Conservation (phyloP, 352 stramenopile genomes). For the Phytopythium litorale region DNA sequence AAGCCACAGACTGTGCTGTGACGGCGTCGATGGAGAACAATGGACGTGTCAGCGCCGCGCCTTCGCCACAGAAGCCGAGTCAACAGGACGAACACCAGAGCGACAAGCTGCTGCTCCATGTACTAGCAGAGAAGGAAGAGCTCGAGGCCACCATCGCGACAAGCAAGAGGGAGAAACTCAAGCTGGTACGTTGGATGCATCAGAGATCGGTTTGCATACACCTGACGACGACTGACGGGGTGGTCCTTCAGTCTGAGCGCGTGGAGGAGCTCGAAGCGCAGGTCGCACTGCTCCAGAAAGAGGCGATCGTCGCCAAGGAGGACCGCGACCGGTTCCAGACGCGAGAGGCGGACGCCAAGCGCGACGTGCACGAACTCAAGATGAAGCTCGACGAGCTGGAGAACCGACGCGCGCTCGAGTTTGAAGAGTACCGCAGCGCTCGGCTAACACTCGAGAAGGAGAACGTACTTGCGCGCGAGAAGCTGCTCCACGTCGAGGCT, state of each 20-base stretch:
- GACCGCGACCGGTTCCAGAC: slow-evolving; percentile 63
- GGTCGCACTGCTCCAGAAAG: slow-evolving; percentile 38
- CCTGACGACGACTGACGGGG: neutral
- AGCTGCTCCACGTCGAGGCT: slow-evolving; percentile 42
- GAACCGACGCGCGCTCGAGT: slow-evolving; percentile 51
- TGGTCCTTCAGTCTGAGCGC: slow-evolving; percentile 31
- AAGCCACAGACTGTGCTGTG: neutral
- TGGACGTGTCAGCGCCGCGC: neutral
- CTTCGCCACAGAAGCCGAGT: neutral
- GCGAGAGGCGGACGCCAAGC: slow-evolving; percentile 53
- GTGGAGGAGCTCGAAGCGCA: slow-evolving; percentile 50
- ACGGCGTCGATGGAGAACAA: neutral
- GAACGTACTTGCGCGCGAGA: slow-evolving; percentile 41
- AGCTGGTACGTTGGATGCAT: slow-evolving; percentile 23
- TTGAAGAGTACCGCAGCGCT: slow-evolving; percentile 60
- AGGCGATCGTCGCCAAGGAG: slow-evolving; percentile 38
- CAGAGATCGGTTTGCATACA: neutral
- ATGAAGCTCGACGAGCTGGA: slow-evolving; percentile 74
- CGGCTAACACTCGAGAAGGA: slow-evolving; percentile 55
- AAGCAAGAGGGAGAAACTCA: slow-evolving; percentile 40
- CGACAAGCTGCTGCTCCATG: slow-evolving; percentile 58
- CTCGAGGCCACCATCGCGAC: slow-evolving; percentile 37
- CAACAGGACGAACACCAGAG: slow-evolving; percentile 9
- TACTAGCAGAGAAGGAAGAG: slow-evolving; percentile 66
- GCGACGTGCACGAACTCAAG: slow-evolving; percentile 50